A percentile compares a stretch with the other conserved stretches of the same genome.
These are phyloP conservation scores for Apiotrichum siamense DNA, from an alignment of 1,284 basidiomycete genomes.

Conservation along the genomic window DNA sequence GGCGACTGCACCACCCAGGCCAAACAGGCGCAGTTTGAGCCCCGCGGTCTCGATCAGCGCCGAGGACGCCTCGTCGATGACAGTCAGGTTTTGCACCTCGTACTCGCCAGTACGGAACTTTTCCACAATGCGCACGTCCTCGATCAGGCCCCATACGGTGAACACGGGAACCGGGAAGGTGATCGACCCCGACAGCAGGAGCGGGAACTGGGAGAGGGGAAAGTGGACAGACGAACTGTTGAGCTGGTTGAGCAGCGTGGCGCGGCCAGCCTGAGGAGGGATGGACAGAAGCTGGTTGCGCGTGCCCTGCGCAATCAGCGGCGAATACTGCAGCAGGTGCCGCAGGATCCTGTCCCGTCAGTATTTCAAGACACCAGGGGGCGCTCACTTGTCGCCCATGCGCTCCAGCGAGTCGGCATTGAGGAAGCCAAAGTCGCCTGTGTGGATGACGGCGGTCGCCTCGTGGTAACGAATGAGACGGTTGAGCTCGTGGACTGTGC, in stretches of 20 bases:
- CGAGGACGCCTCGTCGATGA: conserved; percentile 91
- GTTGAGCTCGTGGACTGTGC: conserved; percentile 66
- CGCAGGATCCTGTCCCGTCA: conserved; percentile 61
- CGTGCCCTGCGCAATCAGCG: conserved; percentile 78
- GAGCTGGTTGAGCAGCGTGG: conserved; percentile 53
- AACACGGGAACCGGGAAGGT: conserved; percentile 87
- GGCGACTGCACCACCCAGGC: conserved; percentile 91
- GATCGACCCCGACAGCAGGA: conserved; percentile 79
- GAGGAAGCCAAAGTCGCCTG: conserved; percentile 99
- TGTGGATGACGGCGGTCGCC: conserved; percentile 93
- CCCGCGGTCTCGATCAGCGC: conserved; percentile 86
- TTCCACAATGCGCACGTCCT: conserved; percentile 88
- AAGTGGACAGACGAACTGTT: conserved; percentile 50
- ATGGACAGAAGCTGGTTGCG: conserved; percentile 72
- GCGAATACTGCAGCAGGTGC: conserved; percentile 95
- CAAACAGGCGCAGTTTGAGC: conserved; percentile 84
- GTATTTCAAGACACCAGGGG: neutral
- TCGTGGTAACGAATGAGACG: conserved; percentile 80
- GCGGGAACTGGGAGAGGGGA: conserved; percentile 83
- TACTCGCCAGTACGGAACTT: conserved; percentile 81
- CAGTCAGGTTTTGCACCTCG: conserved; percentile 74
- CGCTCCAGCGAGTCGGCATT: conserved; percentile 74
- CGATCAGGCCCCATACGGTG: conserved; percentile 96
- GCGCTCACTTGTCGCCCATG: conserved; percentile 72
- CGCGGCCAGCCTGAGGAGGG: conserved; percentile 52